phyloP scores from a whole-genome alignment of 306 rosid species.

The Trifolium repens region DNA sequence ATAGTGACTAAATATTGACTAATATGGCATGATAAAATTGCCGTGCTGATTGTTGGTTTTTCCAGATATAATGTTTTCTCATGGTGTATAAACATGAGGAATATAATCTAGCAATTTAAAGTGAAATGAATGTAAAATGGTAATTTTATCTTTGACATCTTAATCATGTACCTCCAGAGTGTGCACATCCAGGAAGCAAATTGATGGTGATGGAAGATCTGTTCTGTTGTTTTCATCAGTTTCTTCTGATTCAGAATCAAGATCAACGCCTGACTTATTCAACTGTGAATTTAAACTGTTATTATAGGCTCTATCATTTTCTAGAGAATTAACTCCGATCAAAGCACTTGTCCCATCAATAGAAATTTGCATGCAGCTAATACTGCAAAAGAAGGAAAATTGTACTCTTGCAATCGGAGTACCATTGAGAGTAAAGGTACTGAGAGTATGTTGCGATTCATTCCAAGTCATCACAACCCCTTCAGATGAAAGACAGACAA shows the following conservation, averaged over 20 bases:
- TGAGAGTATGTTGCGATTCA: conserved; percentile 68
- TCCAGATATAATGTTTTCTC: conserved; percentile 26
- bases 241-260: conserved; percentile 57
- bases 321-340: conserved; percentile 70
- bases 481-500: conserved; percentile 83
- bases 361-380: conserved; percentile 90
- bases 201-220: conserved; percentile 77
- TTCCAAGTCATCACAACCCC: conserved; percentile 92
- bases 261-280: conserved; percentile 50
- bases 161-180: conserved; percentile 72
- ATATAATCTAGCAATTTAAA: conserved; percentile 35
- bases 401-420: conserved; percentile 64
- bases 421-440: conserved; percentile 87
- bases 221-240: conserved; percentile 54
- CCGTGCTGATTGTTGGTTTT: conserved; percentile 17
- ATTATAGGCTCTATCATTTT: conserved; percentile 48
- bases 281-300: conserved; percentile 55
- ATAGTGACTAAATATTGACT: conserved; percentile 11
- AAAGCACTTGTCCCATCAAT: conserved; percentile 85
- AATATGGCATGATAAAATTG: conserved; percentile 2
- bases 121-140: conserved; percentile 20
- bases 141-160: conserved; percentile 34
- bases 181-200: conserved; percentile 91
- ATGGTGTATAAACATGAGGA: conserved; percentile 30
- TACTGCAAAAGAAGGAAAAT: conserved; percentile 61